Base-by-base conservation (phyloP, 2,329 filamentous ascomycete species). In the Leptodontidium sp. region DNA sequence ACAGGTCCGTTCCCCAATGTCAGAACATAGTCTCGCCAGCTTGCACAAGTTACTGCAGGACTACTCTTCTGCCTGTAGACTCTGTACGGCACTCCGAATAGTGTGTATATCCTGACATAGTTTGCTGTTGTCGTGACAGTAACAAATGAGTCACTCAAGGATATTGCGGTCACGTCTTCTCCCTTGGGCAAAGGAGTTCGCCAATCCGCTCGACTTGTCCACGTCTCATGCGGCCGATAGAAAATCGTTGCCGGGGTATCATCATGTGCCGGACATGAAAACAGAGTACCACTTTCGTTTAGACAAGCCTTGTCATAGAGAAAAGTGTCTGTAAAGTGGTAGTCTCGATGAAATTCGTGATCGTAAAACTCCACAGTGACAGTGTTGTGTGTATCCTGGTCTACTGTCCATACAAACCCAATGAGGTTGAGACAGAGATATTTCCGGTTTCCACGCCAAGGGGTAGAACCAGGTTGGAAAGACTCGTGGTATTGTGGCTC, bases 351-450 rank as follows among this genome's bases (percentile, higher is more conserved):
- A 68, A 92, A 90, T 74, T 97, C 94, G 68, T 94, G 91, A 79
- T 99, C 97, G 79, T 98, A 98, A 79, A 99, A 99, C 76, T 98
- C 96, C 1, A 98, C 94, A 0, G 94, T 98, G 12, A 99, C 91
- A 1, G 96, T 99, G 78, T 98, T 89, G 75, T 95, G 91, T 0
- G 91, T 92, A 77, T 98, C 94, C 80, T 99, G 96, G 74, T 97
- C 93, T 21, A 99, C 93, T 0, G 95, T 98, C 93, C 96, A 99
- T 9, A 98, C 93, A 77, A 97, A 96, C 0, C 97, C 96, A 64
- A 94, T 93, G 68, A 99, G 83, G 78, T 98, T 98, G 50, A 98
- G 87, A 77, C 93, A 97, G 0, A 99, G 86, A 78, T 99, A 97
- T 77, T 95, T 93, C 71, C 96, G 87, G 79, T 97, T 96, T 1